phyloP scores from a whole-genome alignment of 192 early-diverging fungal species.

The Coemansia sp. region DNA sequence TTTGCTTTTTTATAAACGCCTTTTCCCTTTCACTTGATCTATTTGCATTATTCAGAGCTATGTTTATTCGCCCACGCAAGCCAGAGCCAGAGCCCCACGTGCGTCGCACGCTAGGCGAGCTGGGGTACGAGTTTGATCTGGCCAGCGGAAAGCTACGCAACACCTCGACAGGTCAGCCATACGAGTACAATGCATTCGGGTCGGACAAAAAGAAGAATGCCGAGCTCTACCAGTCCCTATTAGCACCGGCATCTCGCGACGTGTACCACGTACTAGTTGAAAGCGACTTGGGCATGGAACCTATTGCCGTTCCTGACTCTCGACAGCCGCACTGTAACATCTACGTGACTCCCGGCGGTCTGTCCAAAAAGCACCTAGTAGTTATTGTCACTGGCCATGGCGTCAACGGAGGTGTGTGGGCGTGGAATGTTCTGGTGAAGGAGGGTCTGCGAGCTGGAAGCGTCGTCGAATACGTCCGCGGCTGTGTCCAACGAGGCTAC shows the following conservation, averaged over 20 bases:
- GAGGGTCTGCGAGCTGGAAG: constrained; percentile 26
- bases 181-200: background rate
- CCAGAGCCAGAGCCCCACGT: constrained; percentile 6
- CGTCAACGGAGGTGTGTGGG: constrained; percentile 34
- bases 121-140: constrained; percentile 35
- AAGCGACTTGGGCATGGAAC: constrained; percentile 27
- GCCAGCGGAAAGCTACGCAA: constrained; percentile 21
- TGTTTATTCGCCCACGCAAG: constrained; percentile 49
- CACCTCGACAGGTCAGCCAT: constrained; percentile 14
- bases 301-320: constrained; percentile 28
- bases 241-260: constrained; percentile 24
- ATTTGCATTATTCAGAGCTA: background rate
- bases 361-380: constrained; percentile 29
- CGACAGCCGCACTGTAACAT: constrained; percentile 34
- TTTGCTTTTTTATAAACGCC: background rate
- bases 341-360: constrained; percentile 33
- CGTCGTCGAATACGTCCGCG: constrained; percentile 25
- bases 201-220: constrained; percentile 11
- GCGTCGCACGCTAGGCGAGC: constrained; percentile 24
- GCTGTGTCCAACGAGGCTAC: constrained; percentile 14
- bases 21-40: background rate
- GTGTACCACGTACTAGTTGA: constrained; percentile 18
- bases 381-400: constrained; percentile 32
- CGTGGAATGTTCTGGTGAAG: constrained; percentile 39
- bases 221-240: constrained; percentile 26